A percentile compares a stretch with the other conserved stretches of the same genome.
Evolutionary conservation across 2,329 filamentous ascomycete species (phyloP).

Genomic region (Thielaviopsis euricoi): DNA sequence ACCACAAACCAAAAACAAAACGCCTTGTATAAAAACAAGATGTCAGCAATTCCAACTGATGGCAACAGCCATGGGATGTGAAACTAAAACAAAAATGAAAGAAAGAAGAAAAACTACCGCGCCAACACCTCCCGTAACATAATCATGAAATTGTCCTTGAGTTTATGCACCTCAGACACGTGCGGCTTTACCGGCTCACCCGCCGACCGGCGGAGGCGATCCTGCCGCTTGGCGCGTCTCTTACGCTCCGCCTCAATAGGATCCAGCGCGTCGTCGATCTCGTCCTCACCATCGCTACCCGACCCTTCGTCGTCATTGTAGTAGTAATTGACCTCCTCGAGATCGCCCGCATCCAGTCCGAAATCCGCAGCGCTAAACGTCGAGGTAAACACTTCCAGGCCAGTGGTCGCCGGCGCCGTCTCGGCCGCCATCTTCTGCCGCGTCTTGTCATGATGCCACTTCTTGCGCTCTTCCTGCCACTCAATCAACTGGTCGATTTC

Average conservation of each 20-base stretch:
- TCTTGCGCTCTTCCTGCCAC: constrained; percentile 92
- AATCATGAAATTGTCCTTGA: constrained; percentile 61
- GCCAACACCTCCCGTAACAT: constrained; percentile 74
- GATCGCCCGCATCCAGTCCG: constrained; percentile 70
- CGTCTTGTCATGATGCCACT: constrained; percentile 97
- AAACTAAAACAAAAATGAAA: not conserved
- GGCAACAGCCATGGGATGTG: not conserved
- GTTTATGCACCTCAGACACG: constrained; percentile 62
- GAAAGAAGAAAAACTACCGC: constrained; percentile 29
- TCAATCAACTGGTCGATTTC: constrained; percentile 78
- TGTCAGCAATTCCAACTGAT: not conserved
- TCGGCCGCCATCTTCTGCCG: constrained; percentile 97
- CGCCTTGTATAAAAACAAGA: not conserved
- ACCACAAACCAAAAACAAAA: not conserved
- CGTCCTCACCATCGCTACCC: constrained; percentile 49
- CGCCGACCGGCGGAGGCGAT: constrained; percentile 61
- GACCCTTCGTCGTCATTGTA: constrained; percentile 37
- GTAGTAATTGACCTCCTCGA: constrained; percentile 72
- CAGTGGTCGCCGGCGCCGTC: constrained; percentile 22
- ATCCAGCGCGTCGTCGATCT: constrained; percentile 63
- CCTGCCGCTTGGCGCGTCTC: constrained; percentile 58
- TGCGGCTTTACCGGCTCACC: constrained; percentile 71
- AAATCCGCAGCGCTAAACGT: constrained; percentile 72
- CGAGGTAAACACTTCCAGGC: constrained; percentile 32
- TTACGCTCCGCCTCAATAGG: constrained; percentile 77